Evolutionary conservation across 75 land plant species (phyloP).

Genomic region (Pinus taeda): DNA sequence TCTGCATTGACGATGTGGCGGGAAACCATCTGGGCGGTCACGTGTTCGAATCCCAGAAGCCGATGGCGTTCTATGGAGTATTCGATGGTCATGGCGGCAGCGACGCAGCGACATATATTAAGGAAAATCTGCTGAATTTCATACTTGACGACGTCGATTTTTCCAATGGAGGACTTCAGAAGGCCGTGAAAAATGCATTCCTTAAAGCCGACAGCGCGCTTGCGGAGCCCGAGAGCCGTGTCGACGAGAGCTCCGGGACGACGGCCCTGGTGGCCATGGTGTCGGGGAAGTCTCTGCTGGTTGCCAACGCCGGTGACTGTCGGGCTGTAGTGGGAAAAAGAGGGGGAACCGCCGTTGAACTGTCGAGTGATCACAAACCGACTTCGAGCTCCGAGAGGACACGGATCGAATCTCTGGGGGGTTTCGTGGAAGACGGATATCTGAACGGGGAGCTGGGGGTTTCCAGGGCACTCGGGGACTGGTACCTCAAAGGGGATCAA

Average conservation of each 20-base stretch:
- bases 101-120: slow-evolving; percentile 66
- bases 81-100: slow-evolving; percentile 88
- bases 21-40: slow-evolving; percentile 15
- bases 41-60: slow-evolving; percentile 2
- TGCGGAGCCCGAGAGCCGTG: slow-evolving; percentile 20
- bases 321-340: slow-evolving; percentile 52
- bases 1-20: slow-evolving; percentile 40
- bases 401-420: slow-evolving; percentile 73
- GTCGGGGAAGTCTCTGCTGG: slow-evolving; percentile 44
- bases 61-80: slow-evolving; percentile 76
- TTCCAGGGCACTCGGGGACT: slow-evolving; percentile 86
- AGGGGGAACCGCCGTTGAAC: slow-evolving; percentile 44
- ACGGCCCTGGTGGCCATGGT: slow-evolving; percentile 68
- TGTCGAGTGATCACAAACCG: slow-evolving; percentile 62
- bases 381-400: slow-evolving; percentile 41
- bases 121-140: slow-evolving; percentile 51
- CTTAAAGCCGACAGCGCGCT: slow-evolving; percentile 58
- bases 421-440: slow-evolving; percentile 71
- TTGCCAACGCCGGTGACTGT: slow-evolving; percentile 63
- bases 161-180: slow-evolving; percentile 22
- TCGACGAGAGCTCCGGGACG: slow-evolving; percentile 43
- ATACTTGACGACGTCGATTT: slow-evolving; percentile 67
- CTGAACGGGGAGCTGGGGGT: slow-evolving; percentile 75
- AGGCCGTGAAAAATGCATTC: slow-evolving; percentile 71
- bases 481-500: slow-evolving; percentile 67